These are phyloP conservation scores for Pythium oligandrum DNA, from an alignment of 352 stramenopile genomes.

Conservation along the genomic window DNA sequence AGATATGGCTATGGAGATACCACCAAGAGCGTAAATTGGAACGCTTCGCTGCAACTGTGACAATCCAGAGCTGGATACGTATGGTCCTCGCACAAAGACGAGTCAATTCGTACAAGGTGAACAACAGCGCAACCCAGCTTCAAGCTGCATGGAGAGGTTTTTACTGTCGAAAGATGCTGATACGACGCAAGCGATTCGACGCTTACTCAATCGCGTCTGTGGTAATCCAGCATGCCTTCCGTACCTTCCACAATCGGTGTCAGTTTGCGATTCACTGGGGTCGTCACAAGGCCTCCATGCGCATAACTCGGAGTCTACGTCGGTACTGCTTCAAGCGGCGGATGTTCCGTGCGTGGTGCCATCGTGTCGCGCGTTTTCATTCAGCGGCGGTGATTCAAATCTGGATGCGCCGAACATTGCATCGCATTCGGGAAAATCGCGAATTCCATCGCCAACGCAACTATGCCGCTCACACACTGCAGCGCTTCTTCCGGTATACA, in stretches of 20 bases:
- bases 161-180: slow-evolving; percentile 36
- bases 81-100: slow-evolving; percentile 21
- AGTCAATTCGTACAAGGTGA: slow-evolving; percentile 19
- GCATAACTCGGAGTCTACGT: slow-evolving; percentile 32
- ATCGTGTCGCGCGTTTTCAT: slow-evolving; percentile 48
- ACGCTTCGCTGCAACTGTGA: slow-evolving; percentile 30
- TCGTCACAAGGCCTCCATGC: slow-evolving; percentile 26
- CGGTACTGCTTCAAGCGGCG: slow-evolving; percentile 31
- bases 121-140: slow-evolving; percentile 26
- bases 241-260: slow-evolving; percentile 27
- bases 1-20: slow-evolving; percentile 20
- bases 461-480: slow-evolving; percentile 22
- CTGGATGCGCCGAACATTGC: slow-evolving; percentile 31
- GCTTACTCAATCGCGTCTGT: slow-evolving; percentile 27
- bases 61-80: slow-evolving; percentile 54
- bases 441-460: slow-evolving; percentile 5
- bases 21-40: slow-evolving; percentile 31
- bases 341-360: slow-evolving; percentile 32
- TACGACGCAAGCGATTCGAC: slow-evolving; percentile 25
- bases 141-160: slow-evolving; percentile 52
- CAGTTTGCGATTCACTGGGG: slow-evolving; percentile 23
- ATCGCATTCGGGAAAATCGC: slow-evolving; percentile 20
- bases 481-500: slow-evolving; percentile 45
- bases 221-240: slow-evolving; percentile 38
- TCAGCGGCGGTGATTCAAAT: slow-evolving; percentile 48